A percentile compares a stretch with the other conserved stretches of the same genome.
These are phyloP conservation scores for Globisporangium cederbergense DNA, from an alignment of 352 stramenopile species.

Conservation along the genomic window DNA sequence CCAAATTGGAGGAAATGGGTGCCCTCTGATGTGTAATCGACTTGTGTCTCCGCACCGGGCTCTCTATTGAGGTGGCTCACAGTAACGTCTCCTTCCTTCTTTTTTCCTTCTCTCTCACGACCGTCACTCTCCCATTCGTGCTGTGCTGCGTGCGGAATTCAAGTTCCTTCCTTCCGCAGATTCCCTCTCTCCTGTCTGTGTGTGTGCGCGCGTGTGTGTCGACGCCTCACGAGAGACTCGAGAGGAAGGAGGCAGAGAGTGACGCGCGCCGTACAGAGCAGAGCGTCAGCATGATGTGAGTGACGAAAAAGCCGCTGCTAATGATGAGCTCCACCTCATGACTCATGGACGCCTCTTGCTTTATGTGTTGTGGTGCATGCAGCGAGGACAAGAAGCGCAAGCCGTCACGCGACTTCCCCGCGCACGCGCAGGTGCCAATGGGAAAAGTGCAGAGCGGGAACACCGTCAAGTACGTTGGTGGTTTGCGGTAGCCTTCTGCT, in stretches of 20 bases:
- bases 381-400: slow-evolving; percentile 86
- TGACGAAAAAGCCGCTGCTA: not conserved
- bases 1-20: not conserved
- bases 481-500: not conserved
- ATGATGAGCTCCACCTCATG: not conserved
- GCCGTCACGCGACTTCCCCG: slow-evolving; percentile 74
- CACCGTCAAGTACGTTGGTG: slow-evolving; percentile 25
- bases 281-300: slow-evolving; percentile 7
- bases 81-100: not conserved
- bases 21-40: slow-evolving; percentile 2
- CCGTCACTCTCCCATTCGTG: slow-evolving; percentile 7
- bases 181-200: not conserved
- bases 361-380: not conserved
- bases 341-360: not conserved
- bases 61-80: not conserved
- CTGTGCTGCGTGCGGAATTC: not conserved
- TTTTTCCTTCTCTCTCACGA: slow-evolving; percentile 9
- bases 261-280: not conserved
- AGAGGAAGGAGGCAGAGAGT: not conserved
- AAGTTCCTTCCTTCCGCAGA: slow-evolving; percentile 3
- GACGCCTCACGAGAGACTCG: not conserved
- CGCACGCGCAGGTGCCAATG: slow-evolving; percentile 58
- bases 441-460: slow-evolving; percentile 47
- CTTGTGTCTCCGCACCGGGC: not conserved
- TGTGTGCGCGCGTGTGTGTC: not conserved